Evolutionary conservation across 768 basidiomycete genomes (phyloP), one percentile per base, ranked within the genome.

Genomic region (Leucosporidium scottii): DNA sequence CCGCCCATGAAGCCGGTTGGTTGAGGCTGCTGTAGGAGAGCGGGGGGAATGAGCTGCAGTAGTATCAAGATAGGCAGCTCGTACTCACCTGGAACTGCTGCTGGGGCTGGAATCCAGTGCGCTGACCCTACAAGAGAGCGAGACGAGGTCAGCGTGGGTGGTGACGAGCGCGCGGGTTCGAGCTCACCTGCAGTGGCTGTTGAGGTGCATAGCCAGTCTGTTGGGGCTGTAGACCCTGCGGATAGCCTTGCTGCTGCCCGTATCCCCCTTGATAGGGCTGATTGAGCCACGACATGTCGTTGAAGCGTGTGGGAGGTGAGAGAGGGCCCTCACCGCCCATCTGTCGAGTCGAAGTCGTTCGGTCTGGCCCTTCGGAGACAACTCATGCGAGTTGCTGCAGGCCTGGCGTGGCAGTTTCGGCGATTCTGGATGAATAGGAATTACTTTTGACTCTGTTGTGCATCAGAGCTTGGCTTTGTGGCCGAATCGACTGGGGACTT

Each of bases 1-100:
- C 50, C 62, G 6, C 66, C 89, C 62, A 88, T 80, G 74, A 84
- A 90, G 27, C 91, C 91, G 9, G 91, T 92, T 62, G 82, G 79
- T 74, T 92, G 91, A 21, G 89, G 47, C 34, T 36, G 61, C 28
- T 59, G 61, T 15, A 25, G 28, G n/a, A 4, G 49, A 34, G 48
- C 30, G 57, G 47, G 20, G 28, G 28, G 21, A 21, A 44, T 63
- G 23, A 59, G 28, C 47, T 21, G 23, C 39, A 61, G 64, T 59
- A 25, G 25, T 5, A 15, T 17, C 1, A 34, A 47, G 13, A 7
- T 7, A 28, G 31, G 34, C 1, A 30, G 76, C 31, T 80, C 81
- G 36, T 73, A 81, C 72, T 75, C 78, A 73, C 75, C 80, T 59
- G 79, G 77, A 73, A 82, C 85, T 23, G 85, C 83, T 1, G 85